A percentile compares a stretch with the other conserved stretches of the same genome.
These are phyloP conservation scores for Dactylonectria estremocensis DNA, from an alignment of 2,329 filamentous ascomycete species.

Conservation along the genomic window DNA sequence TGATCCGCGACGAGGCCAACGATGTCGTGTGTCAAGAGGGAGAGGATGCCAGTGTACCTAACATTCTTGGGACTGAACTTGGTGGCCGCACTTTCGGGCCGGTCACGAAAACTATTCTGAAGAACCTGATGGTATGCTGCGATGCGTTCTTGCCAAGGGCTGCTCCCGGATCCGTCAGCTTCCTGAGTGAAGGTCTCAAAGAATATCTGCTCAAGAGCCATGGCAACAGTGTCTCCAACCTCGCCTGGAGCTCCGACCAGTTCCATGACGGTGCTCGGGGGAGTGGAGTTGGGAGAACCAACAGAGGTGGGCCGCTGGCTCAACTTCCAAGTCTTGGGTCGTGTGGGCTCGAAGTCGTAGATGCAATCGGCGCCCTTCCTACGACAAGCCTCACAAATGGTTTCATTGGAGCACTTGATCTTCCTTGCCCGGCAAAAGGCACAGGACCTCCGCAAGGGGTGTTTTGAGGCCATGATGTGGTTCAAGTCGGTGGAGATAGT, in stretches of 20 bases:
- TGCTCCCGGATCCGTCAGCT: constrained; percentile 25
- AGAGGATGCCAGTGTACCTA: constrained; percentile 48
- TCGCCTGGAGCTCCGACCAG: constrained; percentile 36
- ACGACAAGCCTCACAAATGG: constrained; percentile 56
- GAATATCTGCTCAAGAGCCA: constrained; percentile 50
- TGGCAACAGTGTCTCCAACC: constrained; percentile 47
- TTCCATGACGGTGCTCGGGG: constrained; percentile 41
- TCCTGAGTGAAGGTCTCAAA: constrained; percentile 48
- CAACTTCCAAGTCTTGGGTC: constrained; percentile 47
- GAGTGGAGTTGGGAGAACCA: constrained; percentile 43
- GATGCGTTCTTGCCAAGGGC: constrained; percentile 44
- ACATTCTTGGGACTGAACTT: constrained; percentile 40
- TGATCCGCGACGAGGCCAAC: constrained; percentile 49
- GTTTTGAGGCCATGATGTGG: constrained; percentile 50
- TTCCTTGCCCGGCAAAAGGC: constrained; percentile 57
- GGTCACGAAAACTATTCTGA: constrained; percentile 30
- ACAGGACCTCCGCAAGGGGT: constrained; percentile 54
- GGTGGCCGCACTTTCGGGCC: constrained; percentile 33
- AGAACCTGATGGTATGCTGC: constrained; percentile 36
- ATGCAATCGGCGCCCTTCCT: constrained; percentile 56
- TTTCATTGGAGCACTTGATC: constrained; percentile 57
- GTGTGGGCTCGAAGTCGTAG: constrained; percentile 55
- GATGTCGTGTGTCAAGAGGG: constrained; percentile 51
- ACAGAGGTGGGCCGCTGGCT: constrained; percentile 47
- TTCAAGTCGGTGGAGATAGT: constrained; percentile 5